phyloP scores from a whole-genome alignment of 2,329 filamentous ascomycete species.

The Neocucurbitaria cava region DNA sequence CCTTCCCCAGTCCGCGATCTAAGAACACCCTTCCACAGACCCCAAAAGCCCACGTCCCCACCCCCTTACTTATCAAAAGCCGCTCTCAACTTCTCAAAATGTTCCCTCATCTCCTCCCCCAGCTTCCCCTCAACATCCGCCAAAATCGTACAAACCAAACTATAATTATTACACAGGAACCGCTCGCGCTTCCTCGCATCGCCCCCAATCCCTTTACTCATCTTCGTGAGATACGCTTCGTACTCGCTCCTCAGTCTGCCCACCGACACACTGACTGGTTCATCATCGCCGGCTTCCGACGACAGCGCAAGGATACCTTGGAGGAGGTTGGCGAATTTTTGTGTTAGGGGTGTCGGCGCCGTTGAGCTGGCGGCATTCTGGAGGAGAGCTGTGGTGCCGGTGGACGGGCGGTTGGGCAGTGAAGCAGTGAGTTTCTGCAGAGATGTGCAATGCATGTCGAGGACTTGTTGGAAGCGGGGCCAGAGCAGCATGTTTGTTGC shows the following conservation, averaged over 20 bases:
- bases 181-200: conserved; percentile 83
- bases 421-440: conserved; percentile 66
- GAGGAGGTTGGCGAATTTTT: conserved; percentile 92
- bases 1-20: too few species aligned
- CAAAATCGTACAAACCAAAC: conserved; percentile 90
- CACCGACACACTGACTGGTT: conserved; percentile 85
- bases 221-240: conserved; percentile 79
- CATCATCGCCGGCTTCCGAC: conserved; percentile 90
- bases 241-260: conserved; percentile 79
- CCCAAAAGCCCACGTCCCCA: too few species aligned
- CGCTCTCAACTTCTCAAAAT: conserved; percentile 71
- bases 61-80: conserved; percentile 44
- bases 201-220: conserved; percentile 75
- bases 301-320: conserved; percentile 84
- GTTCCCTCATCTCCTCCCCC: conserved; percentile 74
- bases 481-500: conserved; percentile 94
- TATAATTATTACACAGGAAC: conserved; percentile 96
- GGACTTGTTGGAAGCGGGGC: conserved; percentile 92
- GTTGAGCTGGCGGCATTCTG: conserved; percentile 68
- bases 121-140: conserved; percentile 73
- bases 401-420: conserved; percentile 46
- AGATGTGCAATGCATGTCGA: conserved; percentile 91
- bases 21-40: too few species aligned
- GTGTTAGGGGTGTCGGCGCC: conserved; percentile 89
- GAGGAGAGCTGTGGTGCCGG: conserved; percentile 43